Base-by-base conservation (phyloP, 1,284 basidiomycete genomes). In the Cryptococcus hybrid region DNA sequence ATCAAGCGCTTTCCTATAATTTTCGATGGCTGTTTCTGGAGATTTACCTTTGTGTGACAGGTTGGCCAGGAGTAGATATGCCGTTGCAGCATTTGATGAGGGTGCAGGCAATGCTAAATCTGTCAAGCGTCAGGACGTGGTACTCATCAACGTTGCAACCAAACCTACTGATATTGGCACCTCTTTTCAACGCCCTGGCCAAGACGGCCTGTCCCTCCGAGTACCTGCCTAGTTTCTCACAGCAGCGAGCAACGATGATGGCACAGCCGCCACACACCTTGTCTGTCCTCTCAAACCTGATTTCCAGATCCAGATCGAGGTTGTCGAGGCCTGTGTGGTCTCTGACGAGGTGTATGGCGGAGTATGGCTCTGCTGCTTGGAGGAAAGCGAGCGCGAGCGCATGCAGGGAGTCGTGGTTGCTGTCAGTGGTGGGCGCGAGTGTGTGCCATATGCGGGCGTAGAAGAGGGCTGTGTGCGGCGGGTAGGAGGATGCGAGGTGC, bases 351-450 rank as follows among this genome's bases (percentile, higher is more conserved):
- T 84, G 80, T 34, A 90, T 77, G 0, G 90, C 90, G 5, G 89
- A 88, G 73, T 90, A 88, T 2, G 86, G 83, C 71, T 90, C 88
- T 47, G 84, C 84, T 62, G 86, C 82, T 9, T 83, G 84, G 48
- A 94, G 82, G 56, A 92, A 84, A 44, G 87, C 84, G 46, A 84
- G 86, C 62, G 90, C 88, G 79, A 90, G 89, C 37, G 92, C 82
- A 79, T 93, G 90, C 55, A 88, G 84, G 63, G 88, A 85, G 74
- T 91, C 89, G 73, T 92, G 90, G 71, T 86, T 86, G 43, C 78
- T 76, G 0, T 67, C 59, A 3, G 61, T 62, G 11, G 68, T 62
- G n/a, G 50, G 50, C 1, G 50, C 38, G 38, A 77, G 54, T 0
- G 70, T 62, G 46, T 67, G 59, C 51, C 69, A 74, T 47, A 75